These are phyloP conservation scores for Ophiocordyceps robertsii DNA, from an alignment of 2,329 filamentous ascomycete genomes.

Conservation along the genomic window DNA sequence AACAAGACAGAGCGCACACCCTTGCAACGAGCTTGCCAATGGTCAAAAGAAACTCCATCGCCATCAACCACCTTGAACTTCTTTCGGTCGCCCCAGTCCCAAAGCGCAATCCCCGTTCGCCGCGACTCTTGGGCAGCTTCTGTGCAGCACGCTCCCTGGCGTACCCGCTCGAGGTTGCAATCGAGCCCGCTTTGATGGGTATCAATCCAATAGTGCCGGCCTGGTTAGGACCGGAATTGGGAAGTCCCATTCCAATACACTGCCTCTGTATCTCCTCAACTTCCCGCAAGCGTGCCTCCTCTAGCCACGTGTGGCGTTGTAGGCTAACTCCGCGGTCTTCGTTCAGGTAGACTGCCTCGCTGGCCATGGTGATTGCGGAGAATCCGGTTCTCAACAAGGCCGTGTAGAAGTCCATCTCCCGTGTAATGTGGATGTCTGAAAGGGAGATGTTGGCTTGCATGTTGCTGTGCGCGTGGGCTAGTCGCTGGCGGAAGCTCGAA, in stretches of 20 bases:
- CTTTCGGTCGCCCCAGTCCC: conserved; percentile 71
- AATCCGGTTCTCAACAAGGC: conserved; percentile 79
- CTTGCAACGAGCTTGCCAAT: conserved; percentile 39
- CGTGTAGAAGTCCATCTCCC: conserved; percentile 93
- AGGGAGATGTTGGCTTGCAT: conserved; percentile 86
- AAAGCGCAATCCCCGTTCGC: conserved; percentile 34
- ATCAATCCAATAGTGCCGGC: conserved; percentile 41
- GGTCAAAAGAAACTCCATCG: conserved; percentile 60
- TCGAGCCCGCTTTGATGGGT: conserved; percentile 34
- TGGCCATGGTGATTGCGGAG: conserved; percentile 78
- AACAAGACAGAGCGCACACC: conserved; percentile 14
- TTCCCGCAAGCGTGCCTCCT: conserved; percentile 72
- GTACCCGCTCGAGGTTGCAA: conserved; percentile 42
- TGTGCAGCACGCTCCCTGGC: conserved; percentile 57
- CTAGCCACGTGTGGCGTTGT: conserved; percentile 74
- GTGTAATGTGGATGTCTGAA: conserved; percentile 64
- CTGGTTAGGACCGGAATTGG: conserved; percentile 35
- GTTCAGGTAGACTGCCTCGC: conserved; percentile 89
- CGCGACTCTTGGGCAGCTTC: conserved; percentile 33
- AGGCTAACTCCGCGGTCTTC: conserved; percentile 69
- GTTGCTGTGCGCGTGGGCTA: conserved; percentile 65
- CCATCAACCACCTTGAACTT: conserved; percentile 66
- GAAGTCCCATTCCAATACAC: conserved; percentile 31
- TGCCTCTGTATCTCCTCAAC: conserved; percentile 48
- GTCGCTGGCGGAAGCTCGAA: conserved; percentile 41